Evolutionary conservation across 768 basidiomycete species (phyloP), one percentile per base, ranked within the genome.

Genomic region (Phylloporus arenicola): DNA sequence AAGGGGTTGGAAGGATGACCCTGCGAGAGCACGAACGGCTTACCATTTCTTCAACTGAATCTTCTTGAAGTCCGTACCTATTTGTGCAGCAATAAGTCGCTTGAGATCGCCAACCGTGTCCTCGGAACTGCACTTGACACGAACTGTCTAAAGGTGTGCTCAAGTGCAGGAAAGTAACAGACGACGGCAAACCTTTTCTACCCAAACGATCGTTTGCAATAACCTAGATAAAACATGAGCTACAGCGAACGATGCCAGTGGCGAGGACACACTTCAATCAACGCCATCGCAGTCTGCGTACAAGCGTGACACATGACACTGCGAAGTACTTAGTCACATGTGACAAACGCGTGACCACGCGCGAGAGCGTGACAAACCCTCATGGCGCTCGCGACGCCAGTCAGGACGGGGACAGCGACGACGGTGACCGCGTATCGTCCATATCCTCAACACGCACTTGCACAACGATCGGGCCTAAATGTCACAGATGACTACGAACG

Each of bases 91-190:
- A 58, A 99, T 97, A 53, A 99, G 84, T 68, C 87, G 88, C 79
- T 98, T 98, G 55, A 99, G 76, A 66, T 97, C 95, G 37, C 95
- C 95, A 31, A 99, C 91, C 1, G 96, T 98, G 66, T 99, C 96
- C 13, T 95, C 85, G 5, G 91, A 81, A 68, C 84, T 86, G 74
- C 94, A 96, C 70, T 97, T 96, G 63, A 97, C 92, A 57, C 91
- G 87, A 53, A 96, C 94, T 96, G 50, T 22, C 34, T 43, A n/a
- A 42, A 9, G 25, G 31, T 62, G 38, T 60, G 58, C 52, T 39
- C 22, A 35, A 34, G 19, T 8, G 30, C 22, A 2, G 14, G 0
- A 4, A 43, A 1, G 7, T 1, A 10, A 25, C 4, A 8, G 1
- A 33, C 4, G 7, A 40, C n/a, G n/a, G n/a, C n/a, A 40, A 17